Evolutionary conservation across 164 flowering plant genomes (phyloP).

Genomic region (Piper longum): DNA sequence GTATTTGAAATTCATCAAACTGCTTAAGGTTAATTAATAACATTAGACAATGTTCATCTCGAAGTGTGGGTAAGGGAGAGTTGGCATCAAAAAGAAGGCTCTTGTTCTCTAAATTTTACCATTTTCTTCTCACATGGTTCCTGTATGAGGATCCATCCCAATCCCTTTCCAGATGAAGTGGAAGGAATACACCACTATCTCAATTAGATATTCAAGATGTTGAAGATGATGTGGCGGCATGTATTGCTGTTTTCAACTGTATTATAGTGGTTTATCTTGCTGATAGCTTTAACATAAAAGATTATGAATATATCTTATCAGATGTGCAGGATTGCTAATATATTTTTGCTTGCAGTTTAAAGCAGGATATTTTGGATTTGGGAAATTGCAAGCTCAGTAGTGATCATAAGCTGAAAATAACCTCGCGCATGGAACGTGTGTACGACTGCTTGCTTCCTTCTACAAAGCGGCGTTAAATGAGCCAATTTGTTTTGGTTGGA

Average conservation of each 20-base stretch:
- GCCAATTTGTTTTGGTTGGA: too few species aligned
- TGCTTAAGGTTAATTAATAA: too few species aligned
- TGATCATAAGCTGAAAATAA: slow-evolving; percentile 40
- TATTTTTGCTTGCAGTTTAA: slow-evolving; percentile 38
- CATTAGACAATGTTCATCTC: too few species aligned
- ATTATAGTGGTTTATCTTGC: neutral
- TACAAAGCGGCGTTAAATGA: slow-evolving; percentile 17
- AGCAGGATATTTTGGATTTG: slow-evolving; percentile 62
- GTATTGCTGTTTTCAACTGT: neutral
- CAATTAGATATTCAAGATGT: too few species aligned
- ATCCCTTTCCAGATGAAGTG: neutral
- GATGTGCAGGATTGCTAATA: neutral
- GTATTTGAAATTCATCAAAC: too few species aligned
- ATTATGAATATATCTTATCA: too few species aligned
- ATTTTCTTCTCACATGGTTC: too few species aligned
- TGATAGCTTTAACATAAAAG: neutral
- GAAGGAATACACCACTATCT: neutral
- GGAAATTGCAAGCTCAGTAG: slow-evolving; percentile 57
- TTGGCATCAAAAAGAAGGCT: too few species aligned
- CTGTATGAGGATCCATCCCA: neutral
- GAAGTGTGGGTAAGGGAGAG: too few species aligned
- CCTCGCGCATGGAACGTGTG: slow-evolving; percentile 55
- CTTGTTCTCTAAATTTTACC: too few species aligned
- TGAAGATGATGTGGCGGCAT: too few species aligned
- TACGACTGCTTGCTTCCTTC: slow-evolving; percentile 84